Conservation (phyloP, 768 basidiomycete genomes). For the Serpula lacrymans region DNA sequence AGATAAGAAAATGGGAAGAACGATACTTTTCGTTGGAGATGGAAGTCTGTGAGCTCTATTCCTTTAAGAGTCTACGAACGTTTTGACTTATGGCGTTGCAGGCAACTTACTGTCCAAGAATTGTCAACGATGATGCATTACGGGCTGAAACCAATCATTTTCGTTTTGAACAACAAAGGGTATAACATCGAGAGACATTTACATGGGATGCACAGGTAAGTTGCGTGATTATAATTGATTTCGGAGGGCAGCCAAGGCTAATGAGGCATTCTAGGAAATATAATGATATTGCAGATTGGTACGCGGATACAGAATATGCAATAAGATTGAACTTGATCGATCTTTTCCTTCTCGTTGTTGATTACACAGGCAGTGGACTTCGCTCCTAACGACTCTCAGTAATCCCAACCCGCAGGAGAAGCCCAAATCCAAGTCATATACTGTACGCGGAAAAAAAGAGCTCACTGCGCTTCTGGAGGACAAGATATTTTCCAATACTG, state of each 20-base stretch:
- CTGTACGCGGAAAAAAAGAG: constrained; percentile 62
- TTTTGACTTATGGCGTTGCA: constrained; percentile 21
- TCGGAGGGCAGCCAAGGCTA: constrained; percentile 2
- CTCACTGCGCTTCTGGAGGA: constrained; percentile 66
- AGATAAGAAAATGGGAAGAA: constrained; percentile 58
- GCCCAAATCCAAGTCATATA: constrained; percentile 56
- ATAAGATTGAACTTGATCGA: too few relatives aligned
- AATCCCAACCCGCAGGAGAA: constrained; percentile 43
- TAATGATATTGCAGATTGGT: constrained; percentile 83
- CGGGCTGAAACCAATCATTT: constrained; percentile 77
- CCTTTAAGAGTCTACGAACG: neutral
- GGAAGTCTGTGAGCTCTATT: constrained; percentile 61
- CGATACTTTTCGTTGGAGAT: constrained; percentile 84
- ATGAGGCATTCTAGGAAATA: constrained; percentile 56
- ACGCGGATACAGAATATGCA: too few relatives aligned
- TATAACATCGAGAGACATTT: constrained; percentile 86
- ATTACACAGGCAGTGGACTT: constrained; percentile 54
- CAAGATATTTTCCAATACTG: constrained; percentile 54
- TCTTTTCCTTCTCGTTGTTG: neutral
- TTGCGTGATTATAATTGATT: neutral
- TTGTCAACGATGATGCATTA: constrained; percentile 77
- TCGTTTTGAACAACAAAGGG: constrained; percentile 75
- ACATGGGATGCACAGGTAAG: constrained; percentile 58
- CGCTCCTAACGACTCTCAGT: constrained; percentile 57
- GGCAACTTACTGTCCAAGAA: constrained; percentile 80